Evolutionary conservation across 768 basidiomycete genomes (phyloP).

Genomic region (Lanmaoa rubissima): DNA sequence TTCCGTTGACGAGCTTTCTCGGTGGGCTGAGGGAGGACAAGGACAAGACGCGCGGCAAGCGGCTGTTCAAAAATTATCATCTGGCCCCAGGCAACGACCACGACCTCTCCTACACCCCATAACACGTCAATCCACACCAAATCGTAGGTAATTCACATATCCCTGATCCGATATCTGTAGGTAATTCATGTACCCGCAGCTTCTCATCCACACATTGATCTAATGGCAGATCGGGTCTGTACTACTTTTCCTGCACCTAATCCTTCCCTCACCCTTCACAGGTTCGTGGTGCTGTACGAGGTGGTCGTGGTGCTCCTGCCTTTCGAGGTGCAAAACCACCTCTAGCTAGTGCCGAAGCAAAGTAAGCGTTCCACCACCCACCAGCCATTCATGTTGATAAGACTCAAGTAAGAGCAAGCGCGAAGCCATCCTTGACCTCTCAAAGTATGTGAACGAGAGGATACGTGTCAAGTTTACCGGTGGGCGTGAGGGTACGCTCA

Average conservation of each 20-base stretch:
- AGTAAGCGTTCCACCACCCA: constrained; percentile 21
- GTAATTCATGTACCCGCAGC: constrained; percentile 14
- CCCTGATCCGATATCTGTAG: constrained; percentile 2
- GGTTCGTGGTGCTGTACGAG: constrained; percentile 59
- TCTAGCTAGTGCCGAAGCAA: constrained; percentile 19
- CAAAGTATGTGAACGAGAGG: constrained; percentile 89
- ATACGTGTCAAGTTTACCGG: constrained; percentile 98
- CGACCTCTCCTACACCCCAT: constrained; percentile 5
- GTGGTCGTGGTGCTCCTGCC: constrained; percentile 42
- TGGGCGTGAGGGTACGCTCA: constrained; percentile 78
- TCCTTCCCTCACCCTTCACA: constrained; percentile 34
- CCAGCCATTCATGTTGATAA: constrained; percentile 27
- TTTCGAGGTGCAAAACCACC: constrained; percentile 20
- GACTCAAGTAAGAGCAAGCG: constrained; percentile 51
- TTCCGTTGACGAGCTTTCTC: not conserved
- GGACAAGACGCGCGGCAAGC: constrained; percentile 32
- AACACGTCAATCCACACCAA: constrained; percentile 20
- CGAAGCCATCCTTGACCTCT: constrained; percentile 93
- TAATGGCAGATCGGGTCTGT: constrained; percentile 35
- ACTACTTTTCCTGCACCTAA: not conserved
- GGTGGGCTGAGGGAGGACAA: constrained; percentile 28
- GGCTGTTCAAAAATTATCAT: constrained; percentile 34
- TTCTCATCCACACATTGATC: not conserved
- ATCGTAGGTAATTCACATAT: constrained; percentile 14
- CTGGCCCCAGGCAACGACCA: constrained; percentile 1